These are phyloP conservation scores for Monosporascus sp. DNA, from an alignment of 2,329 filamentous ascomycete species.

Conservation along the genomic window DNA sequence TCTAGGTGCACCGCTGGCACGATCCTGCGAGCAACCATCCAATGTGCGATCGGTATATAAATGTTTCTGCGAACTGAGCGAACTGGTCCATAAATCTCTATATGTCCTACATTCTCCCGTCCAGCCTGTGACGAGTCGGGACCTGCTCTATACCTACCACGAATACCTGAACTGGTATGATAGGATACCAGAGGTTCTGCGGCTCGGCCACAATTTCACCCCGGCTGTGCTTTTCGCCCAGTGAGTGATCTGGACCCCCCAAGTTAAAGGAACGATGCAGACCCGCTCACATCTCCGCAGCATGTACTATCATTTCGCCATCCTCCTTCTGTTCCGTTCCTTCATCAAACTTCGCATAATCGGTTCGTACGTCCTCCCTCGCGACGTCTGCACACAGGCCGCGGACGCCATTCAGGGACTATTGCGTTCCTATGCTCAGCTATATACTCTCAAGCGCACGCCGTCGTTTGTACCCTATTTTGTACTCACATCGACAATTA, in stretches of 20 bases:
- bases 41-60: conserved; percentile 65
- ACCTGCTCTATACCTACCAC: conserved; percentile 60
- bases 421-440: conserved; percentile 50
- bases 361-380: conserved; percentile 57
- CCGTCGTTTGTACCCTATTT: conserved; percentile 60
- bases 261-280: not conserved
- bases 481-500: conserved; percentile 56
- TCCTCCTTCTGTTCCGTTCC: conserved; percentile 69
- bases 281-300: conserved; percentile 28
- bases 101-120: conserved; percentile 70
- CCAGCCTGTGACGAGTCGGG: conserved; percentile 57
- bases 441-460: conserved; percentile 54
- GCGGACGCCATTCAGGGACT: conserved; percentile 56
- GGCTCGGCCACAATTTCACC: conserved; percentile 64
- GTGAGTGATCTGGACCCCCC: conserved; percentile 42
- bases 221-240: conserved; percentile 70
- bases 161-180: conserved; percentile 70
- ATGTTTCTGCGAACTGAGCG: conserved; percentile 67
- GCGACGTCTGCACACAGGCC: conserved; percentile 60
- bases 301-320: conserved; percentile 67
- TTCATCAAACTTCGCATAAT: conserved; percentile 62
- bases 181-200: conserved; percentile 58
- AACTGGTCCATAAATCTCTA: conserved; percentile 67
- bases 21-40: conserved; percentile 56
- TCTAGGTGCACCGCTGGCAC: conserved; percentile 47